phyloP scores from a whole-genome alignment of 2,329 filamentous ascomycete genomes.

The Apiospora malaysiana region DNA sequence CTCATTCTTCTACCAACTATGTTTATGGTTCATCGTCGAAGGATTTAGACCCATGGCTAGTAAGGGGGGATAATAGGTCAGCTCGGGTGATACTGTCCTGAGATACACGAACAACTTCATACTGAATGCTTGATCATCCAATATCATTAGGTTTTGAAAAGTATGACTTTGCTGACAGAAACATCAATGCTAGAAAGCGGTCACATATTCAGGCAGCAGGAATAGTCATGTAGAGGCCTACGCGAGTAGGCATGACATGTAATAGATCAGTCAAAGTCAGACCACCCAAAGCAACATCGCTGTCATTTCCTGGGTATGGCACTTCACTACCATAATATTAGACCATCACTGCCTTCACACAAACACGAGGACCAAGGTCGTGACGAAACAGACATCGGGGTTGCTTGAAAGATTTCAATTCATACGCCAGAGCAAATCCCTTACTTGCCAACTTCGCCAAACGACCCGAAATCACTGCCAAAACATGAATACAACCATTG shows the following conservation, averaged over 20 bases:
- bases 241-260: too few relatives aligned
- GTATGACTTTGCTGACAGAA: too few relatives aligned
- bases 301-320: not conserved
- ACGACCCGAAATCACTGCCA: slow-evolving; percentile 16
- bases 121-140: not conserved
- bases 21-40: too few relatives aligned
- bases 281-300: too few relatives aligned
- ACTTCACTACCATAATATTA: too few relatives aligned
- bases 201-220: not conserved
- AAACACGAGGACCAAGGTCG: not conserved
- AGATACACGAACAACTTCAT: not conserved
- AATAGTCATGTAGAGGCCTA: not conserved
- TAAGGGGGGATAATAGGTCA: too few relatives aligned
- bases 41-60: too few relatives aligned
- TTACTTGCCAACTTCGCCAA: slow-evolving; percentile 18
- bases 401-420: not conserved
- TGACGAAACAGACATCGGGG: not conserved
- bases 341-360: not conserved
- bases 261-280: not conserved
- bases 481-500: slow-evolving; percentile 19
- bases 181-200: too few relatives aligned
- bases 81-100: too few relatives aligned
- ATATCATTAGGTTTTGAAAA: too few relatives aligned
- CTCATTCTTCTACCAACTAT: too few relatives aligned
- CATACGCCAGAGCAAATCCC: slow-evolving; percentile 14